These are phyloP conservation scores for Waitea zeae DNA, from an alignment of 1,284 basidiomycete genomes.

Conservation along the genomic window DNA sequence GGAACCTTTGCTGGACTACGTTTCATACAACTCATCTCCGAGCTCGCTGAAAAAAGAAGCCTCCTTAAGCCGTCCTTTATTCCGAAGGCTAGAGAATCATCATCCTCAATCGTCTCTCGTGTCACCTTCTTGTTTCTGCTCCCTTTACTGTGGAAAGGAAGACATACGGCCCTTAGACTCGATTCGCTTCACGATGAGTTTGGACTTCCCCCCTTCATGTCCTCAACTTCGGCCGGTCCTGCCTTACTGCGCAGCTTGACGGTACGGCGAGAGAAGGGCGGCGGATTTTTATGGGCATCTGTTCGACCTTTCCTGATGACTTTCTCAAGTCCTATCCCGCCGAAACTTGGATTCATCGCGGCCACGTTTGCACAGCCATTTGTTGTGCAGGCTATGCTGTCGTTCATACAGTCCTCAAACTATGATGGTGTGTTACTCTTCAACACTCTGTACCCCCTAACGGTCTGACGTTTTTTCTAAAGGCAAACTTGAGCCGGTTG, in stretches of 20 bases:
- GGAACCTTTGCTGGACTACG: not conserved
- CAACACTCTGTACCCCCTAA: no score
- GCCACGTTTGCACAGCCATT: conserved; percentile 12
- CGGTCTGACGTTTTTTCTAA: no score
- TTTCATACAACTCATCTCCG: not conserved
- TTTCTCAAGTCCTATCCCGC: conserved; percentile 7
- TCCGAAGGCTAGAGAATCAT: not conserved
- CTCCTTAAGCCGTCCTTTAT: not conserved
- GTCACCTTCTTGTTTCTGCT: not conserved
- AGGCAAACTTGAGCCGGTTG: conserved; percentile 1
- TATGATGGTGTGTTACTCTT: no score
- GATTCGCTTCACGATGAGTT: no score
- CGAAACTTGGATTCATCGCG: conserved; percentile 9
- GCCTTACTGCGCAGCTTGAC: no score
- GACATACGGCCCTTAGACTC: no score
- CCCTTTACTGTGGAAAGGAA: no score
- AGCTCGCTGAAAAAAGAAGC: not conserved
- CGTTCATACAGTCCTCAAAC: conserved; percentile 8
- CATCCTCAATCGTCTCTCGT: not conserved
- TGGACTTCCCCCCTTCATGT: no score
- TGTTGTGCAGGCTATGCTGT: conserved; percentile 9
- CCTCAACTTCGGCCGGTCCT: no score
- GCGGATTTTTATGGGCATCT: not conserved
- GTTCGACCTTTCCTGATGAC: not conserved
- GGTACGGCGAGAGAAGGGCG: no score